Evolutionary conservation across 345 rosid species (phyloP), one percentile per base, ranked within the genome.

Genomic region (Litchi chinensis): DNA sequence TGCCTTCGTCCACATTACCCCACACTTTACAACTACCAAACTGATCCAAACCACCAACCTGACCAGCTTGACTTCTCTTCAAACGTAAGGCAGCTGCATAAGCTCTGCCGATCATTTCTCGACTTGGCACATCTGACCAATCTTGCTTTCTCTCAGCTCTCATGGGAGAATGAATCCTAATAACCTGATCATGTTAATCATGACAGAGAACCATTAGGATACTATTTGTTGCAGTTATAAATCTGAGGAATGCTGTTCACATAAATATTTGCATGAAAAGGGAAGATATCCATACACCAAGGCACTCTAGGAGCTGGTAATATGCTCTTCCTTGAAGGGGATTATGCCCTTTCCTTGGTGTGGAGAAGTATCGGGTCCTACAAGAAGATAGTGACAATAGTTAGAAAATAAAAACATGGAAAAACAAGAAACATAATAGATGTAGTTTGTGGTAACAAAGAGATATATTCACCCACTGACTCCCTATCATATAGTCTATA

Each of bases 281-380:
- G 57, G 40, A 70, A 28, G 73, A 65, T 57, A 70, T 48, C 8
- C 89, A 50, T 96, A 96, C 99, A 76, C 98, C 99, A 71, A 96
- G 97, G 88, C 99, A 96, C 73, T 94, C 99, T 73, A 94, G 88
- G 62, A 96, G 95, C 80, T 93, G 99, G 85, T 96, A 94, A 80
- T 96, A 96, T 75, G 99, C 98, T 79, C 99, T 86, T 69, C 99
- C 99, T 85, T 96, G 98, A 65, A 96, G 98, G 62, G 98, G 99
- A 87, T 91, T 96, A 81, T 94, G 99, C 79, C 99, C 99, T 90
- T 96, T 89, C 89, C 95, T 86, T 5, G 97, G 97, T 19, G 89
- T 77, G 28, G 99, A 93, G 87, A 96, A 96, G 88, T 96, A 94
- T 68, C 98, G 87, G 2, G 98, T 96, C 99, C 99, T 94, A 68